Evolutionary conservation across 192 early-diverging fungal genomes (phyloP).

Genomic region (Paraglomus brasilianum): DNA sequence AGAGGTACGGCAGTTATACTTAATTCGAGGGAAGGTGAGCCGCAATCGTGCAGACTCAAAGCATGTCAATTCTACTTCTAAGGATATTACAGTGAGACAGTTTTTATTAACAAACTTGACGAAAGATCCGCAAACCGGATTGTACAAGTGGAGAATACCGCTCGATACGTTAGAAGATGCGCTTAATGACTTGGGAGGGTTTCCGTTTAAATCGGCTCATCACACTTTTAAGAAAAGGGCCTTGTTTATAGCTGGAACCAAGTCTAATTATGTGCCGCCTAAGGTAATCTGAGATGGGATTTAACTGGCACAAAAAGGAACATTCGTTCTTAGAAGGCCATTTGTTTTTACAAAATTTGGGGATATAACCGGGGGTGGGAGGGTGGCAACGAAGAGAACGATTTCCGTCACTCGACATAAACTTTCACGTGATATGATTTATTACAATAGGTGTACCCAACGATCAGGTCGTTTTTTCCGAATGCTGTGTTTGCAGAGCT

Average conservation of each 20-base stretch:
- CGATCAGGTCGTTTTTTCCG: slow-evolving; percentile 74
- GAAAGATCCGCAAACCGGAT: slow-evolving; percentile 37
- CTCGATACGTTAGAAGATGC: slow-evolving; percentile 63
- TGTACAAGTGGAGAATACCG: slow-evolving; percentile 73
- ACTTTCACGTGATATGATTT: not conserved
- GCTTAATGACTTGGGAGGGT: slow-evolving; percentile 51
- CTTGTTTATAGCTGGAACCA: slow-evolving; percentile 80
- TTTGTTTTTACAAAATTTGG: no score
- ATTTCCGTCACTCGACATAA: no score
- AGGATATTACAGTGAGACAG: slow-evolving; percentile 62
- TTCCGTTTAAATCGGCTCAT: slow-evolving; percentile 41
- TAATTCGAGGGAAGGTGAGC: not conserved
- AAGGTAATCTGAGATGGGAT: no score
- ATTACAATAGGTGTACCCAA: slow-evolving; percentile 38
- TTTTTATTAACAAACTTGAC: slow-evolving; percentile 95
- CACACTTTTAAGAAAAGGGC: slow-evolving; percentile 59
- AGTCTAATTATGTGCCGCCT: slow-evolving; percentile 66
- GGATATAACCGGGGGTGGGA: no score
- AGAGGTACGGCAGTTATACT: slow-evolving; percentile 32
- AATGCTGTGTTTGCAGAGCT: slow-evolving; percentile 59
- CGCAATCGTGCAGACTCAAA: slow-evolving; percentile 3
- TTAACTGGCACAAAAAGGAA: no score
- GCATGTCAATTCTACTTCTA: not conserved
- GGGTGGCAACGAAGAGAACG: not conserved
- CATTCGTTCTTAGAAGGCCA: no score